Percentiles rank a stretch among this genome's conserved stretches.
These are phyloP conservation scores for Alternaria incomplexa DNA, from an alignment of 2,329 filamentous ascomycete species.

Conservation along the genomic window DNA sequence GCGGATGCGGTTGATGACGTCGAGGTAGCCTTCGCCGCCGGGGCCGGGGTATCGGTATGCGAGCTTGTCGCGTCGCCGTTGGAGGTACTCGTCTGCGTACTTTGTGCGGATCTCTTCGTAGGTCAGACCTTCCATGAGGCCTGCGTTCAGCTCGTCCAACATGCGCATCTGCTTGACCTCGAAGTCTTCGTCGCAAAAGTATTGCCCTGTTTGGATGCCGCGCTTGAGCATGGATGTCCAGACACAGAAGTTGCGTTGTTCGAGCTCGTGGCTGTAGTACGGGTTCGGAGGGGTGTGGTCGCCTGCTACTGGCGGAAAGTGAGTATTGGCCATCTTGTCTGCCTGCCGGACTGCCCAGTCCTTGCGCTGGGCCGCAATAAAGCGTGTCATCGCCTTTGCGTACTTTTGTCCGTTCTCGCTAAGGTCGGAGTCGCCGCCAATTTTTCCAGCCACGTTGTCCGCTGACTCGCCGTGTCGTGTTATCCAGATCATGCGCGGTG, in stretches of 20 bases:
- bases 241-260: slow-evolving; percentile 90
- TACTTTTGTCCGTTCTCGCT: slow-evolving; percentile 82
- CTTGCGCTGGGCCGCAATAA: slow-evolving; percentile 80
- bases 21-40: slow-evolving; percentile 93
- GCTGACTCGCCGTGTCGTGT: slow-evolving; percentile 90
- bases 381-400: slow-evolving; percentile 77
- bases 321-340: slow-evolving; percentile 74
- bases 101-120: slow-evolving; percentile 86
- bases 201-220: slow-evolving; percentile 83
- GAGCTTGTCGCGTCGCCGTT: slow-evolving; percentile 84
- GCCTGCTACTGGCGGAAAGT: slow-evolving; percentile 88
- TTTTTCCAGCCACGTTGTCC: slow-evolving; percentile 86
- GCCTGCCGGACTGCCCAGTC: slow-evolving; percentile 85
- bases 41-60: slow-evolving; percentile 96
- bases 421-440: slow-evolving; percentile 87
- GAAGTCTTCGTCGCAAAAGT: slow-evolving; percentile 91
- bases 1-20: slow-evolving; percentile 93
- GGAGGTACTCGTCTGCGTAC: slow-evolving; percentile 79
- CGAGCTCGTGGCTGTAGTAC: slow-evolving; percentile 62
- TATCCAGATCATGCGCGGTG: slow-evolving; percentile 96
- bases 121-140: slow-evolving; percentile 91
- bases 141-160: slow-evolving; percentile 95
- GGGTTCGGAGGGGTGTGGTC: slow-evolving; percentile 96
- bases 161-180: slow-evolving; percentile 98
- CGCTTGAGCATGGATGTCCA: slow-evolving; percentile 98